Base-by-base conservation (phyloP, 1,139 yeast species). In the Lodderomyces metapsilosis region DNA sequence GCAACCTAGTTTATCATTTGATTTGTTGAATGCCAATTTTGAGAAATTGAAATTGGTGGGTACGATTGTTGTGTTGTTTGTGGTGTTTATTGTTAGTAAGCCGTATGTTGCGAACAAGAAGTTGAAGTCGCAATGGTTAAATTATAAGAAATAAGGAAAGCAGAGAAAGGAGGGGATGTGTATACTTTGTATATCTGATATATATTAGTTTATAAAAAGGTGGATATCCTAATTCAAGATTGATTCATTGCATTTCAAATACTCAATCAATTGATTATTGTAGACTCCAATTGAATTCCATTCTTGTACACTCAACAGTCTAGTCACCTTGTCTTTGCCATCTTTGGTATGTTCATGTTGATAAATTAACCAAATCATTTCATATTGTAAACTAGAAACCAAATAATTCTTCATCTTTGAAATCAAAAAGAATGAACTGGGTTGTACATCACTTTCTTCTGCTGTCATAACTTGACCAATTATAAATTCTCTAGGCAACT, bases 1-100 rank as follows among this genome's bases (percentile, higher is more conserved):
- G 17, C 78, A 86, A 41, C 97, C 98, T 1, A 88, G 96, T 0
- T 77, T 78, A 41, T 87, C 89, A 39, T 91, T 88, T 63, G 98
- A 92, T 62, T 70, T 82, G 45, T 74, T 89, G 55, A 76, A 82
- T 36, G 69, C 74, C 37, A 72, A 72, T 34, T 92, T 92, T 57
- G 89, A 84, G 51, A 84, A 80, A 53, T 56, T 67, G 12, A 84
- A 83, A 52, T 74, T 92, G 41, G 42, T 84, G 9, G 52, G 70
- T 4, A 88, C 96, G 0, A 74, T 91, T 3, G 61, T 64, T 1
- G 67, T 74, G 0, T 67, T 89, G 43, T 44, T 80, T 3, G 62
- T 68, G 0, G 71, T 73, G 1, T 68, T 59, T 45, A 57, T 68
- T 3, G 56, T 76, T 11, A 63, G 82, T 25, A 75, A 74, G 43